A percentile compares a stretch with the other conserved stretches of the same genome.
phyloP scores from a whole-genome alignment of 2,329 filamentous ascomycete genomes.

The Phialocephala sp. region DNA sequence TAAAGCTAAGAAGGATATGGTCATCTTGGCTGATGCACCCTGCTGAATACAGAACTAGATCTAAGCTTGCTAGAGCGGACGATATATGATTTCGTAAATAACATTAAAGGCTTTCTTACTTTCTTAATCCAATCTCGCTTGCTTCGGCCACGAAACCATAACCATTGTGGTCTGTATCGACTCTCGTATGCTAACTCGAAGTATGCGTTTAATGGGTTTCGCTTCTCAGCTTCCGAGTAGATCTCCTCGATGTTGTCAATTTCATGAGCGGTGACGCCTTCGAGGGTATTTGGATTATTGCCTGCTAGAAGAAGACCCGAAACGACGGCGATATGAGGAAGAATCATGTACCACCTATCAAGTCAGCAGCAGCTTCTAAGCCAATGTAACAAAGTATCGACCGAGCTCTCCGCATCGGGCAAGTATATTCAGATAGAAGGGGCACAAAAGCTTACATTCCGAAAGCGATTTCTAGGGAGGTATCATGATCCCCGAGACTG shows the following conservation, averaged over 20 bases:
- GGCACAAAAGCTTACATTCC: constrained; percentile 17
- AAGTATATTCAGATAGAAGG: not conserved
- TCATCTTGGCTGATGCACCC: too few species aligned
- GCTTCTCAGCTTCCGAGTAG: not conserved
- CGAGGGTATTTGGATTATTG: constrained; percentile 29
- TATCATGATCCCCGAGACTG: constrained; percentile 26
- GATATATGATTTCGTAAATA: too few species aligned
- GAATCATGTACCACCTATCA: constrained; percentile 26
- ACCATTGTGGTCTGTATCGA: constrained; percentile 28
- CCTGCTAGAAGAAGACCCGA: constrained; percentile 31
- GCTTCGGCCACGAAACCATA: constrained; percentile 28
- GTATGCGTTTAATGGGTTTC: not conserved
- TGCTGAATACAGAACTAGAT: too few species aligned
- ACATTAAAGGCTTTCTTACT: too few species aligned
- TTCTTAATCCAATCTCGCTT: constrained; percentile 17
- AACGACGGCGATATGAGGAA: constrained; percentile 31
- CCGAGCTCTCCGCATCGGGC: too few species aligned
- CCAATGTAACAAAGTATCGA: too few species aligned
- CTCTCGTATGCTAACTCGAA: constrained; percentile 30
- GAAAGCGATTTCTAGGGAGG: constrained; percentile 24
- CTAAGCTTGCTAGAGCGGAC: too few species aligned
- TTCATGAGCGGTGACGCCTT: constrained; percentile 31
- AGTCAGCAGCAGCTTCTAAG: too few species aligned
- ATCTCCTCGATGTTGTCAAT: constrained; percentile 24
- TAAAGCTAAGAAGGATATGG: too few species aligned